A percentile compares a stretch with the other conserved stretches of the same genome.
phyloP scores from a whole-genome alignment of 2,329 filamentous ascomycete genomes.

The Monilinia laxa region DNA sequence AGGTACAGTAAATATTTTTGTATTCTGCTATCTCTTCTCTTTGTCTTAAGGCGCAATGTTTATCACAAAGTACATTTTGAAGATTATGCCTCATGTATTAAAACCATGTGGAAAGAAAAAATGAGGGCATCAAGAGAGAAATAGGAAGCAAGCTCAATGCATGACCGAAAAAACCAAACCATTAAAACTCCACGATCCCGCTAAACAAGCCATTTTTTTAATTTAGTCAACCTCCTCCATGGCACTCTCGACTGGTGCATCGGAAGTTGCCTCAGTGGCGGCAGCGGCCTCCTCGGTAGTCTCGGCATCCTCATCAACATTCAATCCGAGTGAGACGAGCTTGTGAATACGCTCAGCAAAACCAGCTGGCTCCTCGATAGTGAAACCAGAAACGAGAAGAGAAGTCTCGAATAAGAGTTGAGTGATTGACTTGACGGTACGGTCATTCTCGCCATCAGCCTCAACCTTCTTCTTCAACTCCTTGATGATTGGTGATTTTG shows the following conservation, averaged over 20 bases:
- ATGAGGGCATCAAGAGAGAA: constrained; percentile 8
- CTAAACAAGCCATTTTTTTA: constrained; percentile 25
- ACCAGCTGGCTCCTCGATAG: constrained; percentile 96
- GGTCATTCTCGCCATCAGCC: constrained; percentile 94
- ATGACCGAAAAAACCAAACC: constrained; percentile 35
- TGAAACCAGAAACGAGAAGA: constrained; percentile 97
- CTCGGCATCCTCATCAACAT: constrained; percentile 93
- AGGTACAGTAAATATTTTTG: constrained; percentile 19
- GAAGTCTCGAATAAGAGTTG: constrained; percentile 99
- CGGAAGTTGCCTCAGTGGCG: constrained; percentile 57
- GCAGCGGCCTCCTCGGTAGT: constrained; percentile 61
- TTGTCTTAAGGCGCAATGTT: constrained; percentile 20
- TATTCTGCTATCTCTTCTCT: constrained; percentile 20
- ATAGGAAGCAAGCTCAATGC: constrained; percentile 22
- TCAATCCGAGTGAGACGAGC: constrained; percentile 95
- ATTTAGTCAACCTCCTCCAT: constrained; percentile 99
- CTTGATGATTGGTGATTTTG: constrained; percentile 95
- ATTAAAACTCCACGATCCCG: constrained; percentile 37
- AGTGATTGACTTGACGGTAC: constrained; percentile 98
- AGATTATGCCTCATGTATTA: constrained; percentile 18
- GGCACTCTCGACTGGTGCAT: constrained; percentile 67
- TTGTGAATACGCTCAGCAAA: constrained; percentile 99
- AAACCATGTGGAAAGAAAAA: neutral
- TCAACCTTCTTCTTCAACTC: constrained; percentile 99
- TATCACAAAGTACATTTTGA: constrained; percentile 18